Percentiles rank a stretch among this genome's conserved stretches.
These are phyloP conservation scores for Aspergillus sclerotioniger DNA, from an alignment of 495 filamentous ascomycete genomes.

Conservation along the genomic window DNA sequence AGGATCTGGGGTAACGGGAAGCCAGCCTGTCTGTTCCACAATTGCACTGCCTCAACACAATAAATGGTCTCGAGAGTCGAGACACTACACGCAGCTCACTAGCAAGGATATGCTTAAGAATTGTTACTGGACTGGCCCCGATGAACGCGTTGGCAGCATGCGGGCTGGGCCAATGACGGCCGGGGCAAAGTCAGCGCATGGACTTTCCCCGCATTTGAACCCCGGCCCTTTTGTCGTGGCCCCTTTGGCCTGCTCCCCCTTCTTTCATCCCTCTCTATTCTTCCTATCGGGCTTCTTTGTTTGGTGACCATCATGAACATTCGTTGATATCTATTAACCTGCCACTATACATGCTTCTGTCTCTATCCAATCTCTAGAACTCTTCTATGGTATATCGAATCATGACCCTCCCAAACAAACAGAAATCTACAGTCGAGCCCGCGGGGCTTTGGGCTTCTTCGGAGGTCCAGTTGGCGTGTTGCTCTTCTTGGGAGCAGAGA, in stretches of 20 bases:
- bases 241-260: neutral
- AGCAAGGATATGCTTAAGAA: neutral
- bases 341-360: neutral
- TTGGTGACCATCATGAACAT: neutral
- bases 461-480: conserved; percentile 39
- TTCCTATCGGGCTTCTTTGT: neutral
- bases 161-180: neutral
- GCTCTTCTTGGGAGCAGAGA: conserved; percentile 60
- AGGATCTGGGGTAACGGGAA: no score
- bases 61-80: no score
- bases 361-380: conserved; percentile 11
- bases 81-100: no score
- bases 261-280: neutral
- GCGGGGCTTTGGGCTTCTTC: conserved; percentile 12
- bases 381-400: conserved; percentile 29
- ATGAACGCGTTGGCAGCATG: neutral
- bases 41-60: no score
- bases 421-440: conserved; percentile 31
- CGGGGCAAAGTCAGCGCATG: neutral
- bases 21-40: no score
- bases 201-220: neutral
- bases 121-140: neutral
- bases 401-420: conserved; percentile 14
- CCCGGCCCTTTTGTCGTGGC: neutral
- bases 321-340: neutral